These are phyloP conservation scores for Coemansia sp. DNA, from an alignment of 192 early-diverging fungal genomes.

Conservation along the genomic window DNA sequence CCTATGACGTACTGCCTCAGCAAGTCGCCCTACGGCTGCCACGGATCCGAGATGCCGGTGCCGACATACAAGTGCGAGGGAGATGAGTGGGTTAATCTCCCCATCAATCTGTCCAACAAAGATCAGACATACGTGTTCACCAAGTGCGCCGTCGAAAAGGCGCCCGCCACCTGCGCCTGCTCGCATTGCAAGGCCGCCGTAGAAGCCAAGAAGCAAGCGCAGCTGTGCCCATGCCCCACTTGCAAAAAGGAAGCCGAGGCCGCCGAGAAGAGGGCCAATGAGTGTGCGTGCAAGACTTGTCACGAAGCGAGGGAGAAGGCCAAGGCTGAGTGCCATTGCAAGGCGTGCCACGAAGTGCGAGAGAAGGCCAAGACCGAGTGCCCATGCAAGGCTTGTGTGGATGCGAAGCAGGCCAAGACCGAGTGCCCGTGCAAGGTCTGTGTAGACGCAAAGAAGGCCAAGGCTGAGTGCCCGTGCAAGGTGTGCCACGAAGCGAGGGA, in stretches of 20 bases:
- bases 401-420: constrained; percentile 9
- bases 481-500: background rate
- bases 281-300: constrained; percentile 32
- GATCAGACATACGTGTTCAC: constrained; percentile 48
- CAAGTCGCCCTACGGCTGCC: constrained; percentile 47
- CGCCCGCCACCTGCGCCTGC: constrained; percentile 32
- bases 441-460: constrained; percentile 11
- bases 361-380: constrained; percentile 19
- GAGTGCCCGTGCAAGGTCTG: constrained; percentile 28
- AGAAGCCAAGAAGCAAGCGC: constrained; percentile 31
- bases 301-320: constrained; percentile 28
- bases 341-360: constrained; percentile 19
- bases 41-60: constrained; percentile 36
- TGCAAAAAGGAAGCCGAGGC: constrained; percentile 39
- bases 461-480: constrained; percentile 9
- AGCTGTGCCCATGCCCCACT: constrained; percentile 26
- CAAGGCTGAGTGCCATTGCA: constrained; percentile 24
- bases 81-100: constrained; percentile 51
- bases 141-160: constrained; percentile 41
- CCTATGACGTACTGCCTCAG: constrained; percentile 47
- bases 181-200: constrained; percentile 30
- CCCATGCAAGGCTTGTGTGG: constrained; percentile 13
- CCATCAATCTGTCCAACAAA: constrained; percentile 49
- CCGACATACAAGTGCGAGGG: constrained; percentile 51
- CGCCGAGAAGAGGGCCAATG: constrained; percentile 35